phyloP scores from a whole-genome alignment of 306 rosid genomes.

The Cucumis hystrix region DNA sequence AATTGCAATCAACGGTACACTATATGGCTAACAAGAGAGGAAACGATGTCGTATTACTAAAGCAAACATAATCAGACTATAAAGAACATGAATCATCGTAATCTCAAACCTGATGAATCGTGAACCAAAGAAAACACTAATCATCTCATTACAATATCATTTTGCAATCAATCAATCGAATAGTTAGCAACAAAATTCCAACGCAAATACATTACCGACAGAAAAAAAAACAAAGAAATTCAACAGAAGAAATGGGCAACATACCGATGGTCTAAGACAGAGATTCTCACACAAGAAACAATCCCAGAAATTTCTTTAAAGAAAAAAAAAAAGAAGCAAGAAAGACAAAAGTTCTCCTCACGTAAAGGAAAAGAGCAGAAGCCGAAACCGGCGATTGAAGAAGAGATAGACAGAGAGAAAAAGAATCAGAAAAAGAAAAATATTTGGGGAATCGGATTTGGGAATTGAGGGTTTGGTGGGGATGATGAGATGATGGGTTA shows the following conservation, averaged over 20 bases:
- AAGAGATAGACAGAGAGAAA: not conserved
- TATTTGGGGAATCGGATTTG: not conserved
- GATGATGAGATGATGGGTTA: not conserved
- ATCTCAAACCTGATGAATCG: not conserved
- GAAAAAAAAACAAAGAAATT: not conserved
- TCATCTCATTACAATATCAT: not conserved
- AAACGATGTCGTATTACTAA: not conserved
- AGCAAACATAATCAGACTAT: not conserved
- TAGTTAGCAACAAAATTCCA: not conserved
- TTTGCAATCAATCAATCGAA: not conserved
- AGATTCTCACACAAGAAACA: not conserved
- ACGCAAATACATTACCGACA: not conserved
- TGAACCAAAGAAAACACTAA: not conserved
- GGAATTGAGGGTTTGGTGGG: conserved; percentile 14
- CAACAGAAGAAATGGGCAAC: not conserved
- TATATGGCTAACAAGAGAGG: not conserved
- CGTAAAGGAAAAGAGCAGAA: not conserved
- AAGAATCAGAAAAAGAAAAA: not conserved
- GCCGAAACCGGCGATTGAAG: not conserved
- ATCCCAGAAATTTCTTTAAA: not conserved
- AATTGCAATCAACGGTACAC: not conserved
- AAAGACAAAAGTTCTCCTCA: not conserved
- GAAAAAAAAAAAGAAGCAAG: not conserved
- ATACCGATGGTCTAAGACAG: conserved; percentile 3
- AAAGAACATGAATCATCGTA: not conserved